Percentiles rank a stretch among this genome's conserved stretches.
These are phyloP conservation scores for Aspergillus viridinutans DNA, from an alignment of 2,329 filamentous ascomycete genomes.

Conservation along the genomic window DNA sequence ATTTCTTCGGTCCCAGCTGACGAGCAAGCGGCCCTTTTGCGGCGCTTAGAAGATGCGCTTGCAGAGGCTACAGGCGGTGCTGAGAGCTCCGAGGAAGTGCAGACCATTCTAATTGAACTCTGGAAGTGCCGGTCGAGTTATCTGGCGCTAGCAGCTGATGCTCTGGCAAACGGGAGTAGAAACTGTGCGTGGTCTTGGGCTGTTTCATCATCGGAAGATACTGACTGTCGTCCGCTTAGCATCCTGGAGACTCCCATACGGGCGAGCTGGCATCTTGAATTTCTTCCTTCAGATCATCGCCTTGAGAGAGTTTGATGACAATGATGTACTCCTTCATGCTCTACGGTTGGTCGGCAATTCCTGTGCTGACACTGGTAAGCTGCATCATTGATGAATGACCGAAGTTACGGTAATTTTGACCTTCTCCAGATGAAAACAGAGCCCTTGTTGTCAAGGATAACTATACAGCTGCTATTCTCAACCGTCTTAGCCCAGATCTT, in stretches of 20 bases:
- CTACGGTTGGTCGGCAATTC: slow-evolving; percentile 43
- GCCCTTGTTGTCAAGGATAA: slow-evolving; percentile 36
- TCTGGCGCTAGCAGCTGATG: slow-evolving; percentile 33
- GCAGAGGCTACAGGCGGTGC: slow-evolving; percentile 21
- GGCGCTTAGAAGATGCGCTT: slow-evolving; percentile 29
- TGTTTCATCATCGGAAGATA: not conserved
- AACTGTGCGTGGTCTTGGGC: slow-evolving; percentile 31
- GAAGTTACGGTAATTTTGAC: slow-evolving; percentile 9
- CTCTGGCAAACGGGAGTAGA: slow-evolving; percentile 41
- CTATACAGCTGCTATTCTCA: slow-evolving; percentile 37
- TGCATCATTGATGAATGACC: not conserved
- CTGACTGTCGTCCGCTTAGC: slow-evolving; percentile 22
- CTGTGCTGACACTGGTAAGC: slow-evolving; percentile 42
- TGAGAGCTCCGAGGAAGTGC: slow-evolving; percentile 24
- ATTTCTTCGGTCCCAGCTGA: slow-evolving; percentile 17
- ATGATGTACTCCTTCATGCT: slow-evolving; percentile 35
- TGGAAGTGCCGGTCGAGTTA: slow-evolving; percentile 35
- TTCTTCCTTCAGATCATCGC: slow-evolving; percentile 40
- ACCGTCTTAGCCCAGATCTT: slow-evolving; percentile 30
- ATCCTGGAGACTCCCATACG: slow-evolving; percentile 37
- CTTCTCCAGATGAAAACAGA: slow-evolving; percentile 38
- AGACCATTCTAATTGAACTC: slow-evolving; percentile 29
- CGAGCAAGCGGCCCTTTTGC: slow-evolving; percentile 34
- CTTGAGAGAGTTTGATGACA: slow-evolving; percentile 25
- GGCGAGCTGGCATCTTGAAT: slow-evolving; percentile 36